Conservation (phyloP, 805 yeast species). For the Blastobotrys robertii region DNA sequence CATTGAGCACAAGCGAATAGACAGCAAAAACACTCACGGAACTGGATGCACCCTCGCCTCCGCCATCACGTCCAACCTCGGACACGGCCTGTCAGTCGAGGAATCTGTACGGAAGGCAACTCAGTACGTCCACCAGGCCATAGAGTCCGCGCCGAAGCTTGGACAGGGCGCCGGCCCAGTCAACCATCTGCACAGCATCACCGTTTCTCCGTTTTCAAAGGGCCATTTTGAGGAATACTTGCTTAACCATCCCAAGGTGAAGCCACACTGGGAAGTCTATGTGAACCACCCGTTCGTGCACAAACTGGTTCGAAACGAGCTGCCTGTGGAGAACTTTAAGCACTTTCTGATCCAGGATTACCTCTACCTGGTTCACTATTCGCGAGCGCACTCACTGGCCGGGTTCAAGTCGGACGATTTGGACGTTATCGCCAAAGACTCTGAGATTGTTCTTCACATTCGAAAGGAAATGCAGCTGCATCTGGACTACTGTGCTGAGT, state of each 20-base stretch:
- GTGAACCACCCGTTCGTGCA: constrained; percentile 53
- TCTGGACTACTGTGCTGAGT: constrained; percentile 37
- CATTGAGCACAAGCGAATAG: constrained; percentile 37
- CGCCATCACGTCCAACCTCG: constrained; percentile 66
- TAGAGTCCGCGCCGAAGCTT: constrained; percentile 38
- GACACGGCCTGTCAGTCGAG: constrained; percentile 39
- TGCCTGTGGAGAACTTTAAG: constrained; percentile 42
- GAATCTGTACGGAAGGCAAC: constrained; percentile 49
- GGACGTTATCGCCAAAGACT: constrained; percentile 34
- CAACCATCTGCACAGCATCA: constrained; percentile 46
- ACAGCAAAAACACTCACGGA: constrained; percentile 63
- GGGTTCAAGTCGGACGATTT: constrained; percentile 51
- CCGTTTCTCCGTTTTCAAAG: constrained; percentile 23
- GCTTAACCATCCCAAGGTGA: constrained; percentile 45
- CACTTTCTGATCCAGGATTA: constrained; percentile 57
- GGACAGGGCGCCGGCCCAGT: constrained; percentile 61
- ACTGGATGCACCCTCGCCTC: constrained; percentile 87
- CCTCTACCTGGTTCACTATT: constrained; percentile 58
- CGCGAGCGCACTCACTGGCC: constrained; percentile 54
- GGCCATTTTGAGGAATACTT: constrained; percentile 41
- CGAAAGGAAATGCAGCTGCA: constrained; percentile 50
- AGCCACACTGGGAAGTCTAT: constrained; percentile 48
- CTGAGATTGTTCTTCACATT: constrained; percentile 42
- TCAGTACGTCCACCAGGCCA: constrained; percentile 58
- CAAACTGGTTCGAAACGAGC: constrained; percentile 40